Evolutionary conservation across 108 stramenopile genomes (phyloP), one percentile per base, ranked within the genome.

Genomic region (Skeletonema costatum): DNA sequence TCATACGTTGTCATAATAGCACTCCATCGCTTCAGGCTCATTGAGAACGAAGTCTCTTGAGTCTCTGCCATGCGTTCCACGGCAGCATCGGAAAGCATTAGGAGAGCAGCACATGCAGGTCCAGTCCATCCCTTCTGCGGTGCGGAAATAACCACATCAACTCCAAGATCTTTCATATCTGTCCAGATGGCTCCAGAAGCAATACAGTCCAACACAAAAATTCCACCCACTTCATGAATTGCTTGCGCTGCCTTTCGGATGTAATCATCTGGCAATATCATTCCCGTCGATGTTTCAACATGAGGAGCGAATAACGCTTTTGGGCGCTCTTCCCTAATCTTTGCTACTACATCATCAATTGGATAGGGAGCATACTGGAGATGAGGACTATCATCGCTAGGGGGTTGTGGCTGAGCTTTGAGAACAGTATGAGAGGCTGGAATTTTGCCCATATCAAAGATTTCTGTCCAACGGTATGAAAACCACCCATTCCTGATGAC

Each of bases 61-160:
- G 92, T 88, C 31, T 79, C 70, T 14, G 70, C 58, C 86, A 95
- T 87, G 32, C 88, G 78, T 31, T 75, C 73, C 1, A 50, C 80
- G 8, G 97, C 97, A 32, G 60, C 64, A 30, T 96, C 92, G 30
- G 92, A 92, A 50, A 97, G 74, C 87, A 90, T 89, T 41, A 94
- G 89, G 62, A 97, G 71, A 6, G 92, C 97, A 8, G 90, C 89
- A 76, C 92, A 91, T 36, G 95, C 94, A 1, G 97, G 94, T 51
- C 95, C 97, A 5, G 95, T 93, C 97, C 97, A 97, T 66, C 97
- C 97, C 81, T 97, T 97, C 71, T 97, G 97, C 1, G 97, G 97
- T 16, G 97, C 97, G 1, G 92, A 90, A 75, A 97, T 95, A 29
- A 96, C 75, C 4, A 90, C 92, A 81, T 96, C 97, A 4, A 96